These are phyloP conservation scores for Stropharia rugosoannulata DNA, from an alignment of 768 basidiomycete genomes.

Conservation along the genomic window DNA sequence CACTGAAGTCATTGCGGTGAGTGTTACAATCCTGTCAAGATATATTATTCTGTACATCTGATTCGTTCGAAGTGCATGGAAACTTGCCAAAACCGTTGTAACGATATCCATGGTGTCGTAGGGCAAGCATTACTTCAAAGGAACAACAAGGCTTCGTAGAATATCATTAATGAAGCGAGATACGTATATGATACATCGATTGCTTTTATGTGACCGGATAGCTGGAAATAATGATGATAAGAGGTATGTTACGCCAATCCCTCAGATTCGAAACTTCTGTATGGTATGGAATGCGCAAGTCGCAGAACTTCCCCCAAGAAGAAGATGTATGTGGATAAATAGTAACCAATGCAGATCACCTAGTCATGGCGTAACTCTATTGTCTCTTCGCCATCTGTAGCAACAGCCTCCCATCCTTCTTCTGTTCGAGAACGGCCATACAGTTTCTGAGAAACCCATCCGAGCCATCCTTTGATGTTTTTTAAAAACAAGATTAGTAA, in stretches of 20 bases:
- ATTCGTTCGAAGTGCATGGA: constrained; percentile 56
- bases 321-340: too few relatives aligned
- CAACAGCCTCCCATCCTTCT: constrained; percentile 77
- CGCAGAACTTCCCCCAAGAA: too few relatives aligned
- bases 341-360: too few relatives aligned
- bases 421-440: constrained; percentile 51
- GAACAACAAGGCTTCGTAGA: background rate
- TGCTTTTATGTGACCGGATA: too few relatives aligned
- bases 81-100: constrained; percentile 66
- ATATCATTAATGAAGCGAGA: background rate
- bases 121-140: constrained; percentile 65
- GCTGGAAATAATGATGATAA: too few relatives aligned
- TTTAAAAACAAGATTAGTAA: constrained; percentile 4
- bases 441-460: constrained; percentile 38
- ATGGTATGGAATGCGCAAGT: too few relatives aligned
- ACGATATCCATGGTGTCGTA: constrained; percentile 73
- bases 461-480: constrained; percentile 20
- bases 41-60: background rate
- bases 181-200: too few relatives aligned
- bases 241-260: too few relatives aligned
- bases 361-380: constrained; percentile 59
- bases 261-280: too few relatives aligned
- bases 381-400: constrained; percentile 67
- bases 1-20: constrained; percentile 54
- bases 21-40: constrained; percentile 20